These are phyloP conservation scores for Mortierella sp. DNA, from an alignment of 371 early-diverging fungal genomes.

Conservation along the genomic window DNA sequence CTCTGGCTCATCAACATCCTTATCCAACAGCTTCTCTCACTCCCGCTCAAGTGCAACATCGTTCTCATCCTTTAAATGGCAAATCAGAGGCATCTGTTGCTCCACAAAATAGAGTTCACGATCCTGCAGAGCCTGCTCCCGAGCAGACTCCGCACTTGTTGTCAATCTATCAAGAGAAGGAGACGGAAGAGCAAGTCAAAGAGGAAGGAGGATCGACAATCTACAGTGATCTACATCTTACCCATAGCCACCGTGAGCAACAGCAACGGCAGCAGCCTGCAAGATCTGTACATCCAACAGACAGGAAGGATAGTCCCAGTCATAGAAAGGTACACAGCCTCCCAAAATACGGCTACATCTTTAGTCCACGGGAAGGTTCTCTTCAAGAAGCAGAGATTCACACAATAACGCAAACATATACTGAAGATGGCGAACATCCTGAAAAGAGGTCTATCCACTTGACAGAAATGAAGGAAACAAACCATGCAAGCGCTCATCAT, in stretches of 20 bases:
- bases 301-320: background rate
- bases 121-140: conserved; percentile 42
- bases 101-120: background rate
- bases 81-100: background rate
- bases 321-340: background rate
- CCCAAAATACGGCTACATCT: conserved; percentile 5
- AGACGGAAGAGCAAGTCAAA: background rate
- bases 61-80: too few relatives aligned
- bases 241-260: background rate
- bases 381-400: conserved; percentile 6
- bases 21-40: conserved; percentile 4
- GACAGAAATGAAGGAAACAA: background rate
- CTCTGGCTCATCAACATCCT: conserved; percentile 4
- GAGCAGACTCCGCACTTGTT: conserved; percentile 8
- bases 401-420: conserved; percentile 18
- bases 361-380: conserved; percentile 27
- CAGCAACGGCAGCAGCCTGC: background rate
- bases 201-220: background rate
- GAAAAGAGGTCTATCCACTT: background rate
- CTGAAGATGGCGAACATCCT: conserved; percentile 8
- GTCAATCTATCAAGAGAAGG: background rate
- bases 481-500: background rate
- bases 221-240: conserved; percentile 19
- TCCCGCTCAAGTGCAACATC: background rate
- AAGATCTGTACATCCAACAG: background rate